Base-by-base conservation (phyloP, 164 flowering plant genomes). In the Liquidambar formosana region DNA sequence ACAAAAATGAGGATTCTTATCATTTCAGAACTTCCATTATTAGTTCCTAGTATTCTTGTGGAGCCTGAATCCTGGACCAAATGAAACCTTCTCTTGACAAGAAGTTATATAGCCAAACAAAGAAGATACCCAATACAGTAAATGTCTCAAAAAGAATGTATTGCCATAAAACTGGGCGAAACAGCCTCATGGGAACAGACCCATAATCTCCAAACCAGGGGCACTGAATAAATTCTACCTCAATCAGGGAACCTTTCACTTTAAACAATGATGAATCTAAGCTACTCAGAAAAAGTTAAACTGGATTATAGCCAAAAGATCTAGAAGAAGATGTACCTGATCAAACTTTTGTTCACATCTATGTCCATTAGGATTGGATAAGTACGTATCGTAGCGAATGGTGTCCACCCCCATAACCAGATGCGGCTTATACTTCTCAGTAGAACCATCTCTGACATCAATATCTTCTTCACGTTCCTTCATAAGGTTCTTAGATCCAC, bases 371-470 rank as follows among this genome's bases (percentile, higher is more conserved):
- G 11, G 26, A 0, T 54, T 22, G 57, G 26, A 54, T 21, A 10
- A 19, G 13, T 19, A 8, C 3, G n/a, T 8, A 10, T 19, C 25
- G n/a, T 19, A 1, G 57, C 0, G 49, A 47, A 8, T 33, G 19
- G n/a, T 15, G 6, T 27, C 73, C 49, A 63, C 67, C 73, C 63
- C 38, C 27, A 44, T 26, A 27, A 43, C 49, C 43, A 23, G 61
- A 12, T 22, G 44, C 15, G 5, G 14, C 22, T 25, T 26, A 18
- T 25, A 41, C 43, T 54, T 44, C 63, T 41, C 33, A 2, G 21
- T 25, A 8, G 26, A 27, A 23, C 15, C 26, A 22, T n/a, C n/a
- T n/a, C n/a, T n/a, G n/a, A n/a, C n/a, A n/a, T n/a, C n/a, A n/a
- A n/a, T n/a, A n/a, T n/a, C n/a, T n/a, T n/a, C n/a, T n/a, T n/a